Conservation (phyloP, 2,329 filamentous ascomycete genomes). For the Colletotrichum neosansevieriae region DNA sequence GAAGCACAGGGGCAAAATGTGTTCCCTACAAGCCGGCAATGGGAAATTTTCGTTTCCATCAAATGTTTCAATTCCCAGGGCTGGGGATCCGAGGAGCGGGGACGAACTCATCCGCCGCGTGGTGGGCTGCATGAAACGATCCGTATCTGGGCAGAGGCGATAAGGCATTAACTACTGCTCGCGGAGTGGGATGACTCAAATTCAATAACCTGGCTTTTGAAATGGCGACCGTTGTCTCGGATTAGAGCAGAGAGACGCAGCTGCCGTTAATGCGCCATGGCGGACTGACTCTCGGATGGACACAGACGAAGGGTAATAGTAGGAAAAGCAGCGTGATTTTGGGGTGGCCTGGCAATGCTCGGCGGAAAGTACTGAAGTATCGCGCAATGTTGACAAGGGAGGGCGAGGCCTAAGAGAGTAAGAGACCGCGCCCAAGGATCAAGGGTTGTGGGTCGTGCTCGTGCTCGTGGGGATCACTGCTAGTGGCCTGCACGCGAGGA, state of each 20-base stretch:
- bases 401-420: conserved; percentile 9
- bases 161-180: conserved; percentile 3
- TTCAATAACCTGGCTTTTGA: neutral
- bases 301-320: neutral
- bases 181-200: neutral
- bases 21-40: conserved; percentile 25
- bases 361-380: neutral
- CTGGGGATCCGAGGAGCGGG: conserved; percentile 30
- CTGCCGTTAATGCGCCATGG: conserved; percentile 9
- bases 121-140: conserved; percentile 37
- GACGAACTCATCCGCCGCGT: conserved; percentile 20
- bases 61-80: conserved; percentile 37
- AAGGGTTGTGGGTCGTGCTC: conserved; percentile 25
- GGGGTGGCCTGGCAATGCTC: conserved; percentile 17
- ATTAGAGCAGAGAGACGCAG: conserved; percentile 11
- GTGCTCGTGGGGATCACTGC: conserved; percentile 29
- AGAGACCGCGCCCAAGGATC: conserved; percentile 25
- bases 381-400: conserved; percentile 8
- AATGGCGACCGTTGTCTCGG: conserved; percentile 4
- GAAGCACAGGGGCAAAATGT: conserved; percentile 4
- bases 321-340: conserved; percentile 5
- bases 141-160: conserved; percentile 26
- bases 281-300: conserved; percentile 4
- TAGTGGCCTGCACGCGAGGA: conserved; percentile 36
- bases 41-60: conserved; percentile 29